These are phyloP conservation scores for Aphanocladium album DNA, from an alignment of 2,329 filamentous ascomycete species.

Conservation along the genomic window DNA sequence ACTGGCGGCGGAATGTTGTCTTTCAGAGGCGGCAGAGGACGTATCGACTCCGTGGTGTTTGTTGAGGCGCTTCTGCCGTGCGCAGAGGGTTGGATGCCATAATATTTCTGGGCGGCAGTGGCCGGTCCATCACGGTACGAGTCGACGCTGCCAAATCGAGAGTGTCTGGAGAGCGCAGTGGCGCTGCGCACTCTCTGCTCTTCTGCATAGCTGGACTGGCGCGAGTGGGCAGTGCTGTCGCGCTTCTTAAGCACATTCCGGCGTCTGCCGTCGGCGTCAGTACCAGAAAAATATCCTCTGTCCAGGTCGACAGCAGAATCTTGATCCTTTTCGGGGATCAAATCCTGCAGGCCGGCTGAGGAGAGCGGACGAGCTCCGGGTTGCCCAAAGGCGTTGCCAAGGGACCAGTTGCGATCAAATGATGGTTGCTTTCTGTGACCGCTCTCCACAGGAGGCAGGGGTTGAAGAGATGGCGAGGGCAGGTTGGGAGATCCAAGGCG, in stretches of 20 bases:
- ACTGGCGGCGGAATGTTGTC: conserved; percentile 52
- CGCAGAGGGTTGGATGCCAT: conserved; percentile 44
- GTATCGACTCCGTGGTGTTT: conserved; percentile 49
- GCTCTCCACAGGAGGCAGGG: conserved; percentile 34
- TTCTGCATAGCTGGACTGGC: conserved; percentile 71
- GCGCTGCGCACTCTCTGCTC: conserved; percentile 64
- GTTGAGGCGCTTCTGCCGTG: conserved; percentile 60
- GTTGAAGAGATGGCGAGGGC: conserved; percentile 36
- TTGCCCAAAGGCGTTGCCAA: conserved; percentile 46
- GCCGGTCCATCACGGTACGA: conserved; percentile 62
- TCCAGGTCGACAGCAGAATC: conserved; percentile 63
- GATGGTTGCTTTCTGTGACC: conserved; percentile 62
- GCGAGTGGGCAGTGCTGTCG: conserved; percentile 55
- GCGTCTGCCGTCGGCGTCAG: conserved; percentile 70
- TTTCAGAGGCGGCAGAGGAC: conserved; percentile 47
- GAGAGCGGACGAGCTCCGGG: conserved; percentile 44
- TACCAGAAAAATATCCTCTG: conserved; percentile 88
- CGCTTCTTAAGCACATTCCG: conserved; percentile 80
- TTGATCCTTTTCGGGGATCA: conserved; percentile 36
- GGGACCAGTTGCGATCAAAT: conserved; percentile 66
- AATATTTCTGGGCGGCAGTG: conserved; percentile 67
- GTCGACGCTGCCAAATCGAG: conserved; percentile 72
- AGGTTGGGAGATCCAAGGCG: conserved; percentile 32
- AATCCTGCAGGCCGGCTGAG: conserved; percentile 46
- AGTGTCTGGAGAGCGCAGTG: conserved; percentile 65